Evolutionary conservation across 495 filamentous ascomycete species (phyloP), one percentile per base, ranked within the genome.

Genomic region (Podospora australis): DNA sequence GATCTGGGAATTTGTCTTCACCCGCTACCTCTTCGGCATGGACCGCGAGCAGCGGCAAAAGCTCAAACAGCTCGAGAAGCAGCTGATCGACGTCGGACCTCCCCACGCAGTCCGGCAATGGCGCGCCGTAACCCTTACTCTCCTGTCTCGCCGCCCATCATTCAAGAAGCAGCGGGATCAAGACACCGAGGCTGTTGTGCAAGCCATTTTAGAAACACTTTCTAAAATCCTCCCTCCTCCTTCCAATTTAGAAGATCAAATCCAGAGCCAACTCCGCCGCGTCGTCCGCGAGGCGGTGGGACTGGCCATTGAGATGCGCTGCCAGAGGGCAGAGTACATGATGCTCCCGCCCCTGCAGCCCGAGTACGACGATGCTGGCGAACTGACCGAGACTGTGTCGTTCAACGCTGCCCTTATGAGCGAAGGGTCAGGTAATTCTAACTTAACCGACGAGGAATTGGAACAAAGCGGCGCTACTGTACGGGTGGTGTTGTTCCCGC

Each of bases 1-100:
- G 87, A 80, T 97, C 28, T 96, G 89, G 88, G 91, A 97, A 62
- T 95, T 87, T 59, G 82, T 98, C 61, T 98, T 98, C 66, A 95
- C 90, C 9, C 83, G 94, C 47, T 98, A 97, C 61, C 80, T 98
- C 28, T 97, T 98, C 60, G 92, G 94, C 52, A 92, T 97, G 88
- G 91, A 96, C 67, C 79, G 89, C 43, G 92, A 96, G 61, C 90
- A 98, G 61, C 85, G 94, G 21, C 90, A 97, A 67, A 96, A 95
- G 60, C 84, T 98, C 60, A 95, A 97, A 69, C 79, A 80, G 6
- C 79, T 97, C 13, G 92, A 98, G 70, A 95, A 92, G 69, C 80
- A 83, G 43, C 74, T 98, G n/a, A 68, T 72, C 21, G 92, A 96
- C 65, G 86, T 95, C 55, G 91, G 88, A 46, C 83, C 87, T 6